phyloP scores from a whole-genome alignment of 768 basidiomycete genomes.

The Atractiella rhizophila region DNA sequence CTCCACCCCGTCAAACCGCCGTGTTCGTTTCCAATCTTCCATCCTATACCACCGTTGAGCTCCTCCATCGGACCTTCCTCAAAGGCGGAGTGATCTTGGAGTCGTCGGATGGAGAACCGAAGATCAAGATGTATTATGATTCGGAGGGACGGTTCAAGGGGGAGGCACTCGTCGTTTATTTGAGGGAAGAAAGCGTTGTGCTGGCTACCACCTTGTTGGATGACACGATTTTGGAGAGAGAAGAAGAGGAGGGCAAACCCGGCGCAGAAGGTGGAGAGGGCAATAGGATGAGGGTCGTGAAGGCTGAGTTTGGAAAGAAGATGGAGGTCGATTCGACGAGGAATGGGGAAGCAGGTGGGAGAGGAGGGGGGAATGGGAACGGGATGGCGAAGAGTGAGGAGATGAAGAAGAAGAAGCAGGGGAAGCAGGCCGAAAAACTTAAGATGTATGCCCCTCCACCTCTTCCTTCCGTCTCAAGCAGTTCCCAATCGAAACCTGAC shows the following conservation, averaged over 20 bases:
- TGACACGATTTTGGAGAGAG: conserved; percentile 69
- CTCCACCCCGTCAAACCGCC: conserved; percentile 22
- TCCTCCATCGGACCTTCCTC: conserved; percentile 61
- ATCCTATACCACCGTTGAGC: conserved; percentile 41
- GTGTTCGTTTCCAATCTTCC: conserved; percentile 74
- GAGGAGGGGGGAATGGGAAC: conserved; percentile 4
- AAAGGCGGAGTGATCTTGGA: conserved; percentile 83
- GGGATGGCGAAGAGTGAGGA: conserved; percentile 18
- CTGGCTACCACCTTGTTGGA: conserved; percentile 65
- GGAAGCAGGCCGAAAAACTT: conserved; percentile 62
- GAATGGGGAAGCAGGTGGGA: conserved; percentile 3
- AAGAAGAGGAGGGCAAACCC: conserved; percentile 31
- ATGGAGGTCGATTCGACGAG: conserved; percentile 21
- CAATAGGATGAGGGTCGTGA: conserved; percentile 39
- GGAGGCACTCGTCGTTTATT: conserved; percentile 83
- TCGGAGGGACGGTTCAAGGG: conserved; percentile 60
- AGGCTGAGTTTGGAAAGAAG: conserved; percentile 58
- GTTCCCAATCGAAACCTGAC: neutral
- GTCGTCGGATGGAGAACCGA: conserved; percentile 68
- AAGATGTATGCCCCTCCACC: conserved; percentile 35
- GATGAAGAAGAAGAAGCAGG: conserved; percentile 31
- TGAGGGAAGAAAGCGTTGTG: conserved; percentile 83
- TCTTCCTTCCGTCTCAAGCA: neutral
- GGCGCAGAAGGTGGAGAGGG: conserved; percentile 4
- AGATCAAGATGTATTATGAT: conserved; percentile 80